A percentile compares a stretch with the other conserved stretches of the same genome.
Evolutionary conservation across 2,329 filamentous ascomycete species (phyloP).

Genomic region (Fusarium sp.): DNA sequence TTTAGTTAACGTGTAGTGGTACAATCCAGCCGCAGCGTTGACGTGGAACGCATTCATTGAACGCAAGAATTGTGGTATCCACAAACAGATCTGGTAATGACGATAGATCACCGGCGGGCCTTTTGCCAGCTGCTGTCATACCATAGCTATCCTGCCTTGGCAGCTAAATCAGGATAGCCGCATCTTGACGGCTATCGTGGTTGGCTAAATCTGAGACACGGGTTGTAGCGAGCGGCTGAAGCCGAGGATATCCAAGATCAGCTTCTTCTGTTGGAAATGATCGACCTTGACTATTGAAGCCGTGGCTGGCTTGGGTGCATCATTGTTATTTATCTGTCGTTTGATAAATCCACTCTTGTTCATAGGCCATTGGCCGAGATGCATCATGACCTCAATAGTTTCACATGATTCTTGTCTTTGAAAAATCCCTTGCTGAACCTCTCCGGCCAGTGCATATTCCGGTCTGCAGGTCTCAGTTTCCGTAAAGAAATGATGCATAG

Average conservation of each 20-base stretch:
- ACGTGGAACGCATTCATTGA: neutral
- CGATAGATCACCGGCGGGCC: neutral
- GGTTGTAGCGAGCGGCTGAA: neutral
- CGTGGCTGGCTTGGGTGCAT: neutral
- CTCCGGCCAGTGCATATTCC: neutral
- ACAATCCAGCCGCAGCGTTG: neutral
- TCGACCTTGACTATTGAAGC: neutral
- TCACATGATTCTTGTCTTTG: neutral
- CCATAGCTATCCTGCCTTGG: neutral
- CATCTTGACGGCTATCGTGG: neutral
- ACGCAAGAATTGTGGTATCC: no score
- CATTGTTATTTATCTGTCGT: neutral
- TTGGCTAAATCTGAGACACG: conserved; percentile 18
- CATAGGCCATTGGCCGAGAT: neutral
- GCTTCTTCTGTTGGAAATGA: neutral
- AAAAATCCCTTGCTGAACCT: neutral
- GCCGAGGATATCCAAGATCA: neutral
- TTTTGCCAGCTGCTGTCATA: neutral
- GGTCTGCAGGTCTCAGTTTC: neutral
- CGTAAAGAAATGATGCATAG: neutral
- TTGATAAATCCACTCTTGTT: neutral
- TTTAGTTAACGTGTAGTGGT: neutral
- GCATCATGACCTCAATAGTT: conserved; percentile 6
- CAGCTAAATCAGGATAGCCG: neutral
- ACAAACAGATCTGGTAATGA: neutral